A percentile compares a stretch with the other conserved stretches of the same genome.
Evolutionary conservation across 2,329 filamentous ascomycete species (phyloP).

Genomic region (Colletotrichum simmondsii): DNA sequence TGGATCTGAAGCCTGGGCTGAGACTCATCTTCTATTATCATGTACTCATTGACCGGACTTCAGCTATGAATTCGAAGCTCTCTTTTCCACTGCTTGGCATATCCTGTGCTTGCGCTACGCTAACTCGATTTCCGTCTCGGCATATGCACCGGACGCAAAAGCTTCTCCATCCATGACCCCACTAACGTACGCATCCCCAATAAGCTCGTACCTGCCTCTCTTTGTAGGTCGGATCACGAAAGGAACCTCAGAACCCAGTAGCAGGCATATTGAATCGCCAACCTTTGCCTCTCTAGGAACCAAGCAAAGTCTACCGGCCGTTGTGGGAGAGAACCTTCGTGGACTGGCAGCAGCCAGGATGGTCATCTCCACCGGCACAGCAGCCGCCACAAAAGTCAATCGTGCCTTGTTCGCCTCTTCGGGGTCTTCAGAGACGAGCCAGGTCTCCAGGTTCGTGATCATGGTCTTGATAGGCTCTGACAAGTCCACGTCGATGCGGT

Average conservation of each 20-base stretch:
- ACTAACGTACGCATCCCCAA: conserved; percentile 19
- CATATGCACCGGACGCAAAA: not conserved
- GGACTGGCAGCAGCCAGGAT: not conserved
- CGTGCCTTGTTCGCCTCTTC: not conserved
- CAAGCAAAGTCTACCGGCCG: not conserved
- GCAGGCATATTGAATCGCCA: not conserved
- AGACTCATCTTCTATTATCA: not conserved
- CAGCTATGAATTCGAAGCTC: not conserved
- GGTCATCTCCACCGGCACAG: not conserved
- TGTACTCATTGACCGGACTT: not conserved
- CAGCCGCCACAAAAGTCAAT: not conserved
- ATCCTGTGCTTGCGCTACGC: not conserved
- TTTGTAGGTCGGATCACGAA: conserved; percentile 10
- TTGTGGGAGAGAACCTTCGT: conserved; percentile 6
- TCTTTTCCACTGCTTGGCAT: not conserved
- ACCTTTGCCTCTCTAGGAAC: not conserved
- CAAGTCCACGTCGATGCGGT: conserved; percentile 16
- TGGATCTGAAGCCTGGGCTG: not conserved
- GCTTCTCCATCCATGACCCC: conserved; percentile 21
- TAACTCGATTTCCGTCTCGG: not conserved
- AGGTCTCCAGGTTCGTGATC: not conserved
- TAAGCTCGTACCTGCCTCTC: conserved; percentile 6
- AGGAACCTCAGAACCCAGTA: conserved; percentile 16
- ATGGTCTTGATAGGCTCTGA: not conserved
- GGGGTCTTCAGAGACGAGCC: not conserved